Conservation (phyloP, 176 grass and related monocot species). For the Oropetium thomaeum region DNA sequence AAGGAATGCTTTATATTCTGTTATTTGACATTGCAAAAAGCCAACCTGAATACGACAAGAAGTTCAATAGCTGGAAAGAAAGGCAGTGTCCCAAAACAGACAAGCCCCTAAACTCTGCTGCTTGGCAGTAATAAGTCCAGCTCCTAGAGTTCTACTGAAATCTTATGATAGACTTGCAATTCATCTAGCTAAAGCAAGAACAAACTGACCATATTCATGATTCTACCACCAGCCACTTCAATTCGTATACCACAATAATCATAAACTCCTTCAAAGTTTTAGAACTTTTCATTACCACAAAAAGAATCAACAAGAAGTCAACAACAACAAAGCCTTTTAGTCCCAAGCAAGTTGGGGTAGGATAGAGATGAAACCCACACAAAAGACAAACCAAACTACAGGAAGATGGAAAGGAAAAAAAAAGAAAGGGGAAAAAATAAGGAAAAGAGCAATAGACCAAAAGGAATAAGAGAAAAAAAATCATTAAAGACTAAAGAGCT, state of each 20-base stretch:
- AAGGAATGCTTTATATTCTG: background rate
- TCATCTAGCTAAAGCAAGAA: background rate
- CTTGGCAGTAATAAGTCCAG: background rate
- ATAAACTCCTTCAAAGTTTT: background rate
- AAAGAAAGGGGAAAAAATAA: too few species aligned
- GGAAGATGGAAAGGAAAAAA: too few species aligned
- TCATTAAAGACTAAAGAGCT: constrained; percentile 34
- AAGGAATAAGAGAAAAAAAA: background rate
- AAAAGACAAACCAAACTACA: too few species aligned
- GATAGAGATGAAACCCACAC: too few species aligned
- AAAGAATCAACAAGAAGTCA: too few species aligned
- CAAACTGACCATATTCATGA: background rate
- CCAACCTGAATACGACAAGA: background rate
- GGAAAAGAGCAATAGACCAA: too few species aligned
- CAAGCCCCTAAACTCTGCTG: background rate
- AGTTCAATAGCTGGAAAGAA: background rate
- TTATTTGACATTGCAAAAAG: background rate
- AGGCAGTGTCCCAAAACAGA: background rate
- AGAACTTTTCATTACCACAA: background rate
- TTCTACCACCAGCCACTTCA: background rate
- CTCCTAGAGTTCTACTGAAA: background rate
- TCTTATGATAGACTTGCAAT: background rate
- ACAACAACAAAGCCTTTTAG: too few species aligned
- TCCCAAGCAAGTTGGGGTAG: too few species aligned
- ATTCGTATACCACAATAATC: constrained; percentile 1